Evolutionary conservation across 2,329 filamentous ascomycete species (phyloP), one percentile per base, ranked within the genome.

Genomic region (Arthroderma sp.): DNA sequence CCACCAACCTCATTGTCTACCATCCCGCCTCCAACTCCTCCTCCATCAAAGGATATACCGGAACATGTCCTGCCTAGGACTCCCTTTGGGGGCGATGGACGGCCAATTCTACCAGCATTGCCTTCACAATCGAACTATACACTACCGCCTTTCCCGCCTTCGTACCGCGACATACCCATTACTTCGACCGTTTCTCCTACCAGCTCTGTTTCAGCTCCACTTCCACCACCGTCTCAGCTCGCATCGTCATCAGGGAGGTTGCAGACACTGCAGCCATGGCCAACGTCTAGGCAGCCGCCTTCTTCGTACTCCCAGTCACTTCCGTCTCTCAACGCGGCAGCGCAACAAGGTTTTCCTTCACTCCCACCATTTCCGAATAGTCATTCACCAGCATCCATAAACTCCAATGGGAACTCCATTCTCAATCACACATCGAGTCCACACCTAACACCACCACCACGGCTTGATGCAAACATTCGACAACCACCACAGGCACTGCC

Each of bases 231-330:
- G 62, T 33, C 43, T 5, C 36, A 31, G 4, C n/a, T 47, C 3
- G 15, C 47, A 7, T 42, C 37, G 51, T 53, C 4, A 48, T 55
- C 2, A 50, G 58, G 29, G 60, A 43, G 37, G 46, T 57, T 6
- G 28, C 64, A 66, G 38, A 61, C 64, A 3, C 54, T 66, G 46
- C 65, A 64, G 42, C 58, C 63, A 9, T 66, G 62, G 63, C 50
- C 61, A 30, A 55, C 57, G 6, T 49, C 54, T 3, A 61, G 58
- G 28, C 54, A 55, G 11, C 59, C 59, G 27, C 54, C 53, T 5
- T 47, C 53, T 22, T 48, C 62, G 28, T 65, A 65, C 46, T 58
- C 61, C 0, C 63, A 64, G 42, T 61, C 62, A 2, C 53, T 65
- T 1, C 64, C 62, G 2, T 59, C 62, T 1, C 64, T 63, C 52